These are phyloP conservation scores for Pezicula rhizophila DNA, from an alignment of 2,329 filamentous ascomycete genomes.

Conservation along the genomic window DNA sequence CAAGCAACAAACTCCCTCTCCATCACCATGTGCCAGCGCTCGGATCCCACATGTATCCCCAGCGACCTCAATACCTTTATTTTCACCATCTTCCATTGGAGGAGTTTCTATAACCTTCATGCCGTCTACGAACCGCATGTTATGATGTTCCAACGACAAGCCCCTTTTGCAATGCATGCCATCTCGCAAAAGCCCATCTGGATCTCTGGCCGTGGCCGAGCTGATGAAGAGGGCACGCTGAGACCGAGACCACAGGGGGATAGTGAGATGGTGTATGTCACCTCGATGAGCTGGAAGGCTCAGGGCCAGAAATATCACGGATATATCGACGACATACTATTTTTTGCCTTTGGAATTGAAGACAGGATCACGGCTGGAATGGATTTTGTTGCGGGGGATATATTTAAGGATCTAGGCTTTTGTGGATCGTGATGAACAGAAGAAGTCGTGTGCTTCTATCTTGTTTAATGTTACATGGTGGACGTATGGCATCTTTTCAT, in stretches of 20 bases:
- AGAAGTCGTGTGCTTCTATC: too few species aligned
- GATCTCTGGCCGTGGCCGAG: constrained; percentile 43
- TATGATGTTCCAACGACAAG: constrained; percentile 40
- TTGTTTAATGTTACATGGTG: too few species aligned
- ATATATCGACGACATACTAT: constrained; percentile 48
- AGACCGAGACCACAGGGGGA: constrained; percentile 3
- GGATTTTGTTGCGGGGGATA: constrained; percentile 43
- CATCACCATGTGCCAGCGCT: constrained; percentile 46
- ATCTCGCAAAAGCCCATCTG: constrained; percentile 46
- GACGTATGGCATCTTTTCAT: too few species aligned
- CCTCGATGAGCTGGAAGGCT: constrained; percentile 48
- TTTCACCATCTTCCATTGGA: constrained; percentile 49
- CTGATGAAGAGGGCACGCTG: constrained; percentile 19
- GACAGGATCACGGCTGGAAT: constrained; percentile 42
- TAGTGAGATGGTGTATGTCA: constrained; percentile 53
- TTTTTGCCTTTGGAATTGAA: constrained; percentile 51
- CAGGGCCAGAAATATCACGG: constrained; percentile 45
- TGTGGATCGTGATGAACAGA: constrained; percentile 16
- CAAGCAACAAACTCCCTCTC: constrained; percentile 54
- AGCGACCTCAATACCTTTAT: constrained; percentile 46
- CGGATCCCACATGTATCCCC: constrained; percentile 37
- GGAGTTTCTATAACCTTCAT: constrained; percentile 42
- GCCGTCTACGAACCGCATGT: constrained; percentile 50
- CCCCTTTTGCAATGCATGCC: constrained; percentile 45
- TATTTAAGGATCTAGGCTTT: constrained; percentile 37